phyloP scores from a whole-genome alignment of 139 green algal genomes.

The Chara braunii region DNA sequence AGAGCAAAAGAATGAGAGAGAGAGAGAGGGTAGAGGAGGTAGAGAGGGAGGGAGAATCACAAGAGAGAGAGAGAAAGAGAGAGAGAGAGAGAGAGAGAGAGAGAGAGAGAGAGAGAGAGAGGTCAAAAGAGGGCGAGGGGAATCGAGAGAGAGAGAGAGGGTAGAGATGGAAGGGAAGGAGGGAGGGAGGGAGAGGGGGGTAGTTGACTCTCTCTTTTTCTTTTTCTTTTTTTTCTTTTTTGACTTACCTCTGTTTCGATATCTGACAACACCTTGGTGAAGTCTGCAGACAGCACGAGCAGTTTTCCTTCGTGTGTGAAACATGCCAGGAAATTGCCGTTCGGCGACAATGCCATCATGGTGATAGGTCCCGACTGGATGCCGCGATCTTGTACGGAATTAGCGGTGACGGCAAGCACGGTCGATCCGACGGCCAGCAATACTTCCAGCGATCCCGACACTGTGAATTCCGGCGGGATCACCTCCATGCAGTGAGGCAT shows the following conservation, averaged over 20 bases:
- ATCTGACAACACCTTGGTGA: constrained; percentile 56
- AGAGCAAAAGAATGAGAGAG: no score
- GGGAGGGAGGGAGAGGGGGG: no score
- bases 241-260: constrained; percentile 54
- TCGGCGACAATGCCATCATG: constrained; percentile 54
- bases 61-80: no score
- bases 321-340: constrained; percentile 58
- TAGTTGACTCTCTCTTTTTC: no score
- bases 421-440: constrained; percentile 51
- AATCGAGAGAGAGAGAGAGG: no score
- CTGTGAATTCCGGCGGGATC: constrained; percentile 45
- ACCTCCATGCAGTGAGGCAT: constrained; percentile 54
- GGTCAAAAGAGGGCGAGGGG: no score
- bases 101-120: no score
- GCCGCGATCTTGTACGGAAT: constrained; percentile 15
- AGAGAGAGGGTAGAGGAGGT: no score
- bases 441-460: constrained; percentile 48
- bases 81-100: no score
- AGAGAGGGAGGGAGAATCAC: no score
- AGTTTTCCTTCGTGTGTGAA: constrained; percentile 49
- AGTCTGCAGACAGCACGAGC: constrained; percentile 53
- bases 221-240: constrained; percentile 14
- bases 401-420: constrained; percentile 51
- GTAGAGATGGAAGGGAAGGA: no score
- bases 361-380: constrained; percentile 16